These are phyloP conservation scores for Dalechampia spathulata DNA, from an alignment of 441 rosid genomes.

Conservation along the genomic window DNA sequence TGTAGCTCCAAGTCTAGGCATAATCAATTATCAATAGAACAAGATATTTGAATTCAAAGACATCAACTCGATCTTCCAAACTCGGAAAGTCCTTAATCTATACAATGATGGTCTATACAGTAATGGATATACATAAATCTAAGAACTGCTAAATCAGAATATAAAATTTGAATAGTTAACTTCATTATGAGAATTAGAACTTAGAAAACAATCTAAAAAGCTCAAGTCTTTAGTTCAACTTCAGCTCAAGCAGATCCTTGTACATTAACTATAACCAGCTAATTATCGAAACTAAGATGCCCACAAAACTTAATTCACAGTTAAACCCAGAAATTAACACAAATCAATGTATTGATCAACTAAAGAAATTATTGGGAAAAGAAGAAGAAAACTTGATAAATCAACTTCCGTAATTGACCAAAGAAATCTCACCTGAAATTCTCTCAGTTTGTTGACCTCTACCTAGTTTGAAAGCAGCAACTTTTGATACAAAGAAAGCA, in stretches of 20 bases:
- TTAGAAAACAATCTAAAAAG: neutral
- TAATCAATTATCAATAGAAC: neutral
- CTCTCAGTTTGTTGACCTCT: conserved; percentile 77
- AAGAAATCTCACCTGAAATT: conserved; percentile 53
- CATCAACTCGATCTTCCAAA: neutral
- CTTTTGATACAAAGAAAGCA: conserved; percentile 29
- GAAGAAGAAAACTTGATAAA: neutral
- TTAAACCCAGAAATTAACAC: neutral
- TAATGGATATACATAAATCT: neutral
- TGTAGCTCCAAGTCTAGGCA: neutral
- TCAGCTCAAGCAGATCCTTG: conserved; percentile 12
- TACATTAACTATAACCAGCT: neutral
- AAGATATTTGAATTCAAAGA: neutral
- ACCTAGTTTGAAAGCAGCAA: conserved; percentile 47
- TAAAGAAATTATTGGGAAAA: neutral
- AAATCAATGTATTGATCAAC: conserved; percentile 6
- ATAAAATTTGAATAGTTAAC: neutral
- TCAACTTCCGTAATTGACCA: neutral
- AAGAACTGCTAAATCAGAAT: neutral
- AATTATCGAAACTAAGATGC: neutral
- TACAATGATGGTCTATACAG: too few species aligned
- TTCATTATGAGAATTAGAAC: neutral
- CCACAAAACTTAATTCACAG: conserved; percentile 8
- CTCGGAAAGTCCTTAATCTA: neutral
- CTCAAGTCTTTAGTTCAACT: neutral